Evolutionary conservation across 2,329 filamentous ascomycete genomes (phyloP).

Genomic region (Penicillium janthinellum): DNA sequence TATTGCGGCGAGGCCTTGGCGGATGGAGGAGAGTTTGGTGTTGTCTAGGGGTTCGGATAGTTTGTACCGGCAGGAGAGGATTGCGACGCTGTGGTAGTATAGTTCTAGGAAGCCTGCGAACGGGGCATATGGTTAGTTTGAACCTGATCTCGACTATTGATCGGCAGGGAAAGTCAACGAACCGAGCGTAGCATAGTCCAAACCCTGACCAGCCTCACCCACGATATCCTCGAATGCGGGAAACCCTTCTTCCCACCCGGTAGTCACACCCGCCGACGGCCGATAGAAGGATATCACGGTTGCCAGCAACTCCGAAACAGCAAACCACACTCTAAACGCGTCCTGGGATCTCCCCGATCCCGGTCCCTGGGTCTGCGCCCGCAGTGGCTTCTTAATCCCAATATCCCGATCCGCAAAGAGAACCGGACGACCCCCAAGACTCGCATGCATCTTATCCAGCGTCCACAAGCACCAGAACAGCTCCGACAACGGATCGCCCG

Average conservation of each 20-base stretch:
- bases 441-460: constrained; percentile 46
- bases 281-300: constrained; percentile 45
- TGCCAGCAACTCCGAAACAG: constrained; percentile 41
- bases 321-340: constrained; percentile 43
- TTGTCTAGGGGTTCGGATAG: constrained; percentile 42
- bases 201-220: constrained; percentile 26
- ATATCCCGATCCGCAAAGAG: constrained; percentile 45
- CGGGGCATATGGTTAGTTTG: constrained; percentile 6
- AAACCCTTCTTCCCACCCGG: constrained; percentile 44
- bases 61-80: constrained; percentile 56
- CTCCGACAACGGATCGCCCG: constrained; percentile 32
- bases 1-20: constrained; percentile 58
- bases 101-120: constrained; percentile 53
- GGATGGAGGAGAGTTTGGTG: constrained; percentile 54
- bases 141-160: not conserved
- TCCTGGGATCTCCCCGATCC: constrained; percentile 11
- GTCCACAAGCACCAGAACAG: constrained; percentile 48
- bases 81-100: constrained; percentile 59
- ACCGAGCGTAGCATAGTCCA: constrained; percentile 36
- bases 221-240: constrained; percentile 41
- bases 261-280: constrained; percentile 35
- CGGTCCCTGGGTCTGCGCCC: constrained; percentile 11
- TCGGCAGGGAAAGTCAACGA: not conserved
- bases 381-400: constrained; percentile 35
- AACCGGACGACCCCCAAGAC: constrained; percentile 44